Evolutionary conservation across 208 protist species (phyloP).

Genomic region (Naegleria gruberi): DNA sequence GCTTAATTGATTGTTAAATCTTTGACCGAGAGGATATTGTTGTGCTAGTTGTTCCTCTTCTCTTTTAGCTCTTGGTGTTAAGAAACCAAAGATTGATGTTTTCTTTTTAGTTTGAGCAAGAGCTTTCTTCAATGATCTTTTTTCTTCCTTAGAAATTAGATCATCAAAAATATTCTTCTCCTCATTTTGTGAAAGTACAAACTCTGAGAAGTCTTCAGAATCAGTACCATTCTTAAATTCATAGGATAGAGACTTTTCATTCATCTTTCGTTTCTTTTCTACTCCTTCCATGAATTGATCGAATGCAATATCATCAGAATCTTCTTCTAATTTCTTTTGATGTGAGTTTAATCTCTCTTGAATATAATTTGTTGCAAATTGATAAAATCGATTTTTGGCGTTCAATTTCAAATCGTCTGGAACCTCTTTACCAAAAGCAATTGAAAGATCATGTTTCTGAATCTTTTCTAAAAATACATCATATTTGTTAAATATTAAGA

Average conservation of each 20-base stretch:
- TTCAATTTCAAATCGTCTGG: conserved; percentile 1
- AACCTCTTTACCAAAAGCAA: not conserved
- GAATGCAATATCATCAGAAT: not conserved
- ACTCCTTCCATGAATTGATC: not conserved
- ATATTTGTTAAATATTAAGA: conserved; percentile 72
- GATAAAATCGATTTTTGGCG: not conserved
- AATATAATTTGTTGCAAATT: not conserved
- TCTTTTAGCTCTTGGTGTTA: not conserved
- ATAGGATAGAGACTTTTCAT: not conserved
- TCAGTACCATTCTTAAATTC: not conserved
- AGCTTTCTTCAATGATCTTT: not conserved
- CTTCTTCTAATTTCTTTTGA: not conserved
- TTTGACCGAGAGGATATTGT: not conserved
- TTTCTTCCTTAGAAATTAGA: not conserved
- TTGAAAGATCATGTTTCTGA: conserved; percentile 16
- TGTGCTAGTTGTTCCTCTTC: not conserved
- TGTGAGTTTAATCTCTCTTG: not conserved
- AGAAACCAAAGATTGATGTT: not conserved
- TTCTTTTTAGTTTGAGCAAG: not conserved
- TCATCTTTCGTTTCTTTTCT: not conserved
- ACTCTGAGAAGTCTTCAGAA: not conserved
- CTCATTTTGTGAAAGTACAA: not conserved
- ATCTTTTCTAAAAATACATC: conserved; percentile 70
- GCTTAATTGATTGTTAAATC: not conserved
- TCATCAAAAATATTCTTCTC: not conserved